Base-by-base conservation (phyloP, 1,139 yeast genomes). In the Protomyces lactucae-debilis region DNA sequence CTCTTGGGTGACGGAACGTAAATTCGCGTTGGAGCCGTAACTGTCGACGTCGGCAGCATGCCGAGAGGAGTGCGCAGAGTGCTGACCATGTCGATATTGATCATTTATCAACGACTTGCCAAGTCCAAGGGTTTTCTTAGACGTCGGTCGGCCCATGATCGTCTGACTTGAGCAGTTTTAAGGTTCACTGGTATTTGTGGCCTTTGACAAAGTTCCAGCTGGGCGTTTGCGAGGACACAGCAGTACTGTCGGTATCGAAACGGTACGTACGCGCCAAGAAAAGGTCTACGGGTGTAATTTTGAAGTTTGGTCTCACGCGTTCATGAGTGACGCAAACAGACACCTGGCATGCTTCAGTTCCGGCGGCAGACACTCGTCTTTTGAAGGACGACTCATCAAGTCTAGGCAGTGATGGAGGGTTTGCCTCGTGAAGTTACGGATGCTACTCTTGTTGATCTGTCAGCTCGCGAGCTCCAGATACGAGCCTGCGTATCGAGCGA, bases 1-100 rank as follows among this genome's bases (percentile, higher is more conserved):
- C 75, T 95, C 98, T 72, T 95, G 98, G 0, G 99, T 93, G 32
- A 93, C 95, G 1, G 97, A 90, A 73, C 95, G 83, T 71, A 93
- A 78, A 71, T 91, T 90, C 63, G 88, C 73, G 16, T 59, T 59
- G 12, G 63, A 59, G 3, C 63, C 63, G 39, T 88, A 95, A 70
- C 83, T 88, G 21, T 52, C 60, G 9, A 45, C 37, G 70, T 87
- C 86, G 9, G 66, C 52, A 16, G 67, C 61, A 25, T 64, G 66
- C 46, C 63, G 40, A 36, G 63, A 52, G 23, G 57, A 52, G 12
- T 55, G 63, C 5, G 52, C 52, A 28, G 43, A 51, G 36, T 55
- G 52, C 37, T 55, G 52, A 5, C 35, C 52, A 57, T 59, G 32
- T 57, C 57, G 14, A 40, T 51, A 51, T 39, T 59, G 36, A 32